Conservation (phyloP, 345 rosid species). For the Carallia brachiata region DNA sequence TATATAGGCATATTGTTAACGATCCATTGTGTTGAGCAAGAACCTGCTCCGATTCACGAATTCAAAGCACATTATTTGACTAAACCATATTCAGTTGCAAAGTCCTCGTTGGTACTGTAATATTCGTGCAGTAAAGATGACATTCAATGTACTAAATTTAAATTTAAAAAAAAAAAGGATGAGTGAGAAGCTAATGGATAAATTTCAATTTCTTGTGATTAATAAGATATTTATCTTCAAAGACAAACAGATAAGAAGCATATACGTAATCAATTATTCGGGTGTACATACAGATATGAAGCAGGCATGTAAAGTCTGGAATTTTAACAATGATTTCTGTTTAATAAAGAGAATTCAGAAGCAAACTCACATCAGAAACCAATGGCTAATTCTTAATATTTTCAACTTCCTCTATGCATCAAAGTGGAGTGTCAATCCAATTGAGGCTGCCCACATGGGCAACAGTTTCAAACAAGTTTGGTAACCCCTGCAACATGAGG, state of each 20-base stretch:
- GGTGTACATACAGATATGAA: background rate
- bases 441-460: slow-evolving; percentile 68
- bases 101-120: too few relatives aligned
- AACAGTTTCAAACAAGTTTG: slow-evolving; percentile 69
- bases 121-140: too few relatives aligned
- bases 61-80: too few relatives aligned
- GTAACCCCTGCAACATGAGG: slow-evolving; percentile 51
- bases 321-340: background rate
- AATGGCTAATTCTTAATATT: too few relatives aligned
- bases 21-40: too few relatives aligned
- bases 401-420: background rate
- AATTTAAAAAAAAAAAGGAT: background rate
- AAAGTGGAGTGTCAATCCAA: slow-evolving; percentile 50
- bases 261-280: background rate
- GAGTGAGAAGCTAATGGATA: background rate
- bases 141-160: background rate
- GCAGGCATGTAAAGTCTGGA: background rate
- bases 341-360: background rate
- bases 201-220: background rate
- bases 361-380: background rate
- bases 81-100: too few relatives aligned
- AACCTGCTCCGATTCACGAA: too few relatives aligned
- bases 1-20: too few relatives aligned
- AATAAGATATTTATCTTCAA: background rate
- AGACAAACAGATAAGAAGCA: background rate